These are phyloP conservation scores for Guadua angustifolia DNA, from an alignment of 176 grass and related monocot genomes.

Conservation along the genomic window DNA sequence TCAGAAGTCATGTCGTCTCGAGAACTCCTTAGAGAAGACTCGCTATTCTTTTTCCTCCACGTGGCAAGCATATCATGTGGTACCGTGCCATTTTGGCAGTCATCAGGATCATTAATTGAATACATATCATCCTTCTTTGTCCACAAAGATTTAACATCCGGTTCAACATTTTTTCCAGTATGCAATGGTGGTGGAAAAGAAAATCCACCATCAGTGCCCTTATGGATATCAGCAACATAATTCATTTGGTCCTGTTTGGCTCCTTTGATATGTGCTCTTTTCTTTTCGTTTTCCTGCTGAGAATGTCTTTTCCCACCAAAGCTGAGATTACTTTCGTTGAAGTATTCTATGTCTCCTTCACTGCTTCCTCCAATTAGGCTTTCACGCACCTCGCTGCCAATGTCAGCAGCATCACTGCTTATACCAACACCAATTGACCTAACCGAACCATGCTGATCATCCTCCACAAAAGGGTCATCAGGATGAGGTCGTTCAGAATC, in stretches of 20 bases:
- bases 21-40: conserved; percentile 74
- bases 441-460: conserved; percentile 96
- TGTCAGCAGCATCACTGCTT: conserved; percentile 92
- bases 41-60: conserved; percentile 90
- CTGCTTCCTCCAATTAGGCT: conserved; percentile 97
- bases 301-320: conserved; percentile 62
- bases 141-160: conserved; percentile 65
- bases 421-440: conserved; percentile 96
- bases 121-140: conserved; percentile 62
- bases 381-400: conserved; percentile 96
- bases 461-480: conserved; percentile 92
- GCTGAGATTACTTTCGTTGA: conserved; percentile 63
- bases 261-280: conserved; percentile 55
- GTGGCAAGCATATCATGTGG: conserved; percentile 84
- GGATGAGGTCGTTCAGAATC: conserved; percentile 56
- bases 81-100: conserved; percentile 68
- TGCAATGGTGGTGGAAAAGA: conserved; percentile 78
- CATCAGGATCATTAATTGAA: conserved; percentile 61
- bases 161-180: conserved; percentile 52
- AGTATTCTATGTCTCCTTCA: conserved; percentile 87
- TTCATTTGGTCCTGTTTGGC: conserved; percentile 50
- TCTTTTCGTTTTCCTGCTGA: conserved; percentile 61
- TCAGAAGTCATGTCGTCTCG: conserved; percentile 76
- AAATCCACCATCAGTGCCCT: conserved; percentile 64
- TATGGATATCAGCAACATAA: conserved; percentile 47